These are phyloP conservation scores for Cornus florida DNA, from an alignment of 148 eudicot genomes.

Conservation along the genomic window DNA sequence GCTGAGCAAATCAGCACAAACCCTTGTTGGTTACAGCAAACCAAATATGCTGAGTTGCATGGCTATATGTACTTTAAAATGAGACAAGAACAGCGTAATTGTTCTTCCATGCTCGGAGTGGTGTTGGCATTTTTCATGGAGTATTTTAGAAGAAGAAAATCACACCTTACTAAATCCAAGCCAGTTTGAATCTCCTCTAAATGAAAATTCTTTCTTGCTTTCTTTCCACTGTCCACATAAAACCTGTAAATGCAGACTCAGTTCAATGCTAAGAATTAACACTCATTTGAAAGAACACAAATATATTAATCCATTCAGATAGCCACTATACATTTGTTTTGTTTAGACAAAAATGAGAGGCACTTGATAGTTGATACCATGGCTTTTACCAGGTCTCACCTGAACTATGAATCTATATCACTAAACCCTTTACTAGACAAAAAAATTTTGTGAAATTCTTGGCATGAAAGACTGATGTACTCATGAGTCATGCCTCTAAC, in stretches of 20 bases:
- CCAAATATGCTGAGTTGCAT: neutral
- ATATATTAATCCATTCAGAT: neutral
- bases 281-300: neutral
- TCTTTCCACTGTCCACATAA: constrained; percentile 66
- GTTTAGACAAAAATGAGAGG: neutral
- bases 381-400: neutral
- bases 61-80: neutral
- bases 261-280: neutral
- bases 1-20: too few relatives aligned
- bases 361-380: neutral
- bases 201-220: constrained; percentile 52
- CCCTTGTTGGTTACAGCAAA: neutral
- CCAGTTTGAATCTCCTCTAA: constrained; percentile 77
- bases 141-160: neutral
- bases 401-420: neutral
- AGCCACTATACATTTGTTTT: neutral
- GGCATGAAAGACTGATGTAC: neutral
- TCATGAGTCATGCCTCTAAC: neutral
- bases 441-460: too few relatives aligned
- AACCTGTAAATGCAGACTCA: constrained; percentile 36
- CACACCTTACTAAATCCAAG: constrained; percentile 70
- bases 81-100: neutral
- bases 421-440: neutral
- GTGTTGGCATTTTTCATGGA: neutral
- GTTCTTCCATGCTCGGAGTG: neutral